Base-by-base conservation (phyloP, 768 basidiomycete genomes). In the Terana coerulea region DNA sequence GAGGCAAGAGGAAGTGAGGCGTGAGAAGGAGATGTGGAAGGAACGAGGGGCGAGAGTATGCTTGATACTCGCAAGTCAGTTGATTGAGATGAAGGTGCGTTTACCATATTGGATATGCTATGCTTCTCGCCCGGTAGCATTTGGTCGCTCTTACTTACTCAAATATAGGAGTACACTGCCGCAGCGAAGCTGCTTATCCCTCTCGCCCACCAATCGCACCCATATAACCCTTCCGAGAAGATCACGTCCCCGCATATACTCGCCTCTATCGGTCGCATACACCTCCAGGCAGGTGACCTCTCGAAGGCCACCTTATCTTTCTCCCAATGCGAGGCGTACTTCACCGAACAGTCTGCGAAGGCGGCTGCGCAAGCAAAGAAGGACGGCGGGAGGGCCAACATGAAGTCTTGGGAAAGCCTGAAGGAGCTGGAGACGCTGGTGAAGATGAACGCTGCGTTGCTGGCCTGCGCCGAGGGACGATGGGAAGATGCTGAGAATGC, bases 21-120 rank as follows among this genome's bases (percentile, higher is more conserved):
- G 2, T 47, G 51, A 14, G 43, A 48, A 40, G n/a, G 59, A 53
- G 45, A 91, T 91, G 88, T 93, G 90, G 90, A 83, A 82, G 53
- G 90, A 93, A 66, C 80, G 90, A 50, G 83, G 83, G 3, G 79
- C 85, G 14, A 72, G 91, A 43, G 70, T 92, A n/a, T 81, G 77
- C 48, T 64, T 93, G 49, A 90, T 91, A 54, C 76, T 91, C 41
- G 88, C 89, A 1, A 86, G 86, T 30, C 88, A 92, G 67, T 68
- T 92, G 61, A 72, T 89, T 47, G 91, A 93, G 67, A 89, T 91
- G 83, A 89, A 88, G 75, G 89, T 86, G 40, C 19, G 70, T 51
- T 2, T 9, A 31, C 28, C 17, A 29, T 34, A 30, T 17, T 33
- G 17, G n/a, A 43, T 5, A 21, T 31, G 14, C 12, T 21, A 22